Evolutionary conservation across 2,329 filamentous ascomycete species (phyloP).

Genomic region (Beauveria asiatica): DNA sequence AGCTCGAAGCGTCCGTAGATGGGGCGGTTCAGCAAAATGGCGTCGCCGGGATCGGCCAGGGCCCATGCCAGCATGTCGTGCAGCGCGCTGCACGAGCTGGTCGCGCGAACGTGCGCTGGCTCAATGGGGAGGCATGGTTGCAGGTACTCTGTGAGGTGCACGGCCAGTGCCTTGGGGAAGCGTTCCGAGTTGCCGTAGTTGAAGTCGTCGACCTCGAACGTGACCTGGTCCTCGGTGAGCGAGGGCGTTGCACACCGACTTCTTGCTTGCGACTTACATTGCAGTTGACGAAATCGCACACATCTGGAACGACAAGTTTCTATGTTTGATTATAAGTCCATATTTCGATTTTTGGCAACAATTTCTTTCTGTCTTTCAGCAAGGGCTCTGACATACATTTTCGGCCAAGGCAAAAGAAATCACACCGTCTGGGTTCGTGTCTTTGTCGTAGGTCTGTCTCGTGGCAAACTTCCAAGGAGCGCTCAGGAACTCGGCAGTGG

Average conservation of each 20-base stretch:
- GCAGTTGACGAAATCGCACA: slow-evolving; percentile 21
- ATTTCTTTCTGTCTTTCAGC: rapidly evolving
- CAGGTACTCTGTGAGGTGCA: slow-evolving; percentile 31
- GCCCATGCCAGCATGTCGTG: slow-evolving; percentile 32
- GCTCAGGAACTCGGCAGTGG: slow-evolving; percentile 18
- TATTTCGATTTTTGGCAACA: background rate
- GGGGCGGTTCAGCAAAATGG: slow-evolving; percentile 30
- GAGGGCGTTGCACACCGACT: background rate
- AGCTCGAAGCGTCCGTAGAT: slow-evolving; percentile 41
- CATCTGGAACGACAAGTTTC: slow-evolving; percentile 32
- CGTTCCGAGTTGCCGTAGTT: slow-evolving; percentile 28
- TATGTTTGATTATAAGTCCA: slow-evolving; percentile 10
- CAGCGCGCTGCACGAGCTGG: slow-evolving; percentile 29
- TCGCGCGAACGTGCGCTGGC: slow-evolving; percentile 24
- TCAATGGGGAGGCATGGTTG: slow-evolving; percentile 22
- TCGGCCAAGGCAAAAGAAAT: slow-evolving; percentile 42
- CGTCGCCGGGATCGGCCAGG: slow-evolving; percentile 29
- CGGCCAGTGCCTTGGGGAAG: slow-evolving; percentile 25
- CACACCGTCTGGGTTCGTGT: slow-evolving; percentile 30
- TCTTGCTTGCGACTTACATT: slow-evolving; percentile 19
- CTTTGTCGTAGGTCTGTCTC: slow-evolving; percentile 27
- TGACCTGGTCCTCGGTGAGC: slow-evolving; percentile 16
- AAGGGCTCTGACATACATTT: slow-evolving; percentile 25
- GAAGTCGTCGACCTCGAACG: slow-evolving; percentile 22
- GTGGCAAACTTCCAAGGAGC: slow-evolving; percentile 27